A percentile compares a stretch with the other conserved stretches of the same genome.
Conservation (phyloP, 148 eudicot genomes). For the Euryodendron excelsum region DNA sequence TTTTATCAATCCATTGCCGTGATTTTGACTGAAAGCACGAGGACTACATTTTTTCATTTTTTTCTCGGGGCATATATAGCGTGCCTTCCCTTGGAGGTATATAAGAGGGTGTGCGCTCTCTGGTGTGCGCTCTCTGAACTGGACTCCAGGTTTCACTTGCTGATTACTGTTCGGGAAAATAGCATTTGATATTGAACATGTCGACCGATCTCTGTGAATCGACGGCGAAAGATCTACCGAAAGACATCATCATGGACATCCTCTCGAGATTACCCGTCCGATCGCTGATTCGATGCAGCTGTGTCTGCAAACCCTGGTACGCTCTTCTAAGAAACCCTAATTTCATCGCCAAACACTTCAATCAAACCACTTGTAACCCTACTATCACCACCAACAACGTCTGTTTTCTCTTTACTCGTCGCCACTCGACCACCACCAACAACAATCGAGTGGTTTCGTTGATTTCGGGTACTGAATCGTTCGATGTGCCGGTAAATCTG, state of each 20-base stretch:
- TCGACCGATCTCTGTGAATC: not conserved
- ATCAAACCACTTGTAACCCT: not conserved
- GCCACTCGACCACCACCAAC: too few species aligned
- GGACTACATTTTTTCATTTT: too few species aligned
- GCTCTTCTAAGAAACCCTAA: slow-evolving; percentile 22
- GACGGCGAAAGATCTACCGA: slow-evolving; percentile 20
- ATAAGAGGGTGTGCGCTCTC: too few species aligned
- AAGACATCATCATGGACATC: slow-evolving; percentile 30
- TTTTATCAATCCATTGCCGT: too few species aligned
- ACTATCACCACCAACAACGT: not conserved
- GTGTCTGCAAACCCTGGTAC: slow-evolving; percentile 32
- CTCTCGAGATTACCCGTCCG: slow-evolving; percentile 24
- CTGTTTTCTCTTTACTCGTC: slow-evolving; percentile 8
- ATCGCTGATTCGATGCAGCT: slow-evolving; percentile 23
- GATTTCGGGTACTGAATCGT: not conserved
- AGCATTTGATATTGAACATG: too few species aligned
- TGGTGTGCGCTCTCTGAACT: too few species aligned
- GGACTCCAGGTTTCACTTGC: too few species aligned
- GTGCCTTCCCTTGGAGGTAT: too few species aligned
- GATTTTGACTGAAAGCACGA: too few species aligned
- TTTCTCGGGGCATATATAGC: too few species aligned
- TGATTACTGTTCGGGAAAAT: too few species aligned
- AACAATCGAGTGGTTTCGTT: not conserved
- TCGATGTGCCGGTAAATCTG: slow-evolving; percentile 14
- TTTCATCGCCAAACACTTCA: slow-evolving; percentile 23